phyloP scores from a whole-genome alignment of 2,329 filamentous ascomycete genomes.

The Mycosphaerelloides madeirae region DNA sequence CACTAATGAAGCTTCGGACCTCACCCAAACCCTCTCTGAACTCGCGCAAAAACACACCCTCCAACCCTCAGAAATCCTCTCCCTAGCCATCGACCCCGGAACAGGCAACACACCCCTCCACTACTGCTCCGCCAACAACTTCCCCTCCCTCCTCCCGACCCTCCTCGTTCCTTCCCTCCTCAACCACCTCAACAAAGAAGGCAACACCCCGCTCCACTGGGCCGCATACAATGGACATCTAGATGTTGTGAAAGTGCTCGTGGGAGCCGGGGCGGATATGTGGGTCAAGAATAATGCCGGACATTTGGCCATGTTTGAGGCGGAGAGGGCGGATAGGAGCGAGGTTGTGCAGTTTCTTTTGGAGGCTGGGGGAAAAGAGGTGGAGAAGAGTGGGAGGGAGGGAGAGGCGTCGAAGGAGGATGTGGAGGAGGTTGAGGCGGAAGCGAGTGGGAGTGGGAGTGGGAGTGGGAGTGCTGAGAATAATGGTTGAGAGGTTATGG shows the following conservation, averaged over 20 bases:
- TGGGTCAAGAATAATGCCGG: constrained; percentile 76
- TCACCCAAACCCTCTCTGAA: constrained; percentile 55
- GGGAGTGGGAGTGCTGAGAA: neutral
- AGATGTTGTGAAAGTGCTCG: constrained; percentile 68
- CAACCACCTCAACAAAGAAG: constrained; percentile 69
- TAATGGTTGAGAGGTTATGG: neutral
- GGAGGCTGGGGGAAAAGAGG: constrained; percentile 41
- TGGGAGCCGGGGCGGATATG: constrained; percentile 72
- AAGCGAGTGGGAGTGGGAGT: constrained; percentile 11
- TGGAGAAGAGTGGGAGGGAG: constrained; percentile 20
- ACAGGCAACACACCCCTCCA: constrained; percentile 78
- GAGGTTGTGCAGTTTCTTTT: constrained; percentile 47
- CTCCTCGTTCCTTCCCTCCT: constrained; percentile 43
- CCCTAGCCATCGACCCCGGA: constrained; percentile 65
- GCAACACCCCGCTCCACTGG: constrained; percentile 93
- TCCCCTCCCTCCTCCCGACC: constrained; percentile 42
- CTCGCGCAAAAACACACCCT: constrained; percentile 60
- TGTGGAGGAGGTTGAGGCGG: constrained; percentile 18
- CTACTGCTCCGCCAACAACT: constrained; percentile 89
- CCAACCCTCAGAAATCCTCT: constrained; percentile 59
- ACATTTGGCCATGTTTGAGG: constrained; percentile 56
- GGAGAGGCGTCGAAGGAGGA: constrained; percentile 18
- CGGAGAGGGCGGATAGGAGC: constrained; percentile 46
- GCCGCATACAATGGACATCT: constrained; percentile 86
- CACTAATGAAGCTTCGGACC: constrained; percentile 66